Evolutionary conservation across 257 asterid species (phyloP), one percentile per base, ranked within the genome.

Genomic region (Nicotiana attenuata): DNA sequence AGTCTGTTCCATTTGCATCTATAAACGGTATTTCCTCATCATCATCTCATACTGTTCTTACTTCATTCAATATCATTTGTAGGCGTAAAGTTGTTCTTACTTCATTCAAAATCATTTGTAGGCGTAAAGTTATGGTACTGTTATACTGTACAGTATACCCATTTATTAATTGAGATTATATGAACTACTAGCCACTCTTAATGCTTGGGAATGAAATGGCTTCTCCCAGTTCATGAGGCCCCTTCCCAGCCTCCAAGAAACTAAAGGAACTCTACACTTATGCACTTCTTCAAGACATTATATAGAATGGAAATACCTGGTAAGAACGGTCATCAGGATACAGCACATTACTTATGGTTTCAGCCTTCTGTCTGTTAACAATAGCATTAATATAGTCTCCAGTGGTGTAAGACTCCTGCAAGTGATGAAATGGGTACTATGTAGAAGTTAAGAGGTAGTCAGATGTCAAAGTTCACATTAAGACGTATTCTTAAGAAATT

Each of bases 271-370:
- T 50, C 45, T 73, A 50, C 8, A 47, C 50, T 73, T 73, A 50
- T 24, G 35, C 41, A 14, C 41, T 50, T 47, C 7, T 13, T 73
- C 63, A 50, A 50, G 63, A 50, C 9, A 73, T 15, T 19, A 65
- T 38, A 56, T 77, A 28, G 38, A 68, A 80, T 47, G 38, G 17
- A 73, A 47, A 35, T 64, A 89, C 92, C 90, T 89, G 92, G 86
- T 89, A 89, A 82, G 92, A 85, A 85, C 90, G 92, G 57, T 89
- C 92, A 81, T 89, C 90, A 24, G 92, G 92, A 65, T 89, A 89
- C 76, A 89, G 85, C 41, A 89, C 89, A 73, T 85, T 87, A 85
- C 92, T 89, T 71, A 89, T 89, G 29, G 85, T 82, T 84, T 89
- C 92, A 10, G 92, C 92, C 82, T 89, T 89, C 80, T 89, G 92